A percentile compares a stretch with the other conserved stretches of the same genome.
These are phyloP conservation scores for Stylonectria norvegica DNA, from an alignment of 2,329 filamentous ascomycete genomes.

Conservation along the genomic window DNA sequence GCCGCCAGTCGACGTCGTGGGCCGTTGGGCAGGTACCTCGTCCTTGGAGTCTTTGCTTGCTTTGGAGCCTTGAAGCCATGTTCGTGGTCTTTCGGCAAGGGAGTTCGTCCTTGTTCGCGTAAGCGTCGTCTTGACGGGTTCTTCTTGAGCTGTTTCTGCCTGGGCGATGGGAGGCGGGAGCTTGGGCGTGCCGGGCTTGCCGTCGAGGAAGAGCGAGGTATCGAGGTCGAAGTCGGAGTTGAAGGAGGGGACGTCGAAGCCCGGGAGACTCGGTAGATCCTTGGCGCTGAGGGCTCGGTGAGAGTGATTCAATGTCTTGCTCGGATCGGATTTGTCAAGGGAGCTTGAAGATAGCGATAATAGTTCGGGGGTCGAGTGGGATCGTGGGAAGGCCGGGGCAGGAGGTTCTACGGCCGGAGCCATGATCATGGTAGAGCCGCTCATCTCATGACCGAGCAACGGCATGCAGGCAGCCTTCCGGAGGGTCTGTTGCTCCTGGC, in stretches of 20 bases:
- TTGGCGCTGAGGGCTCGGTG: conserved; percentile 17
- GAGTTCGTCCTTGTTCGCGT: conserved; percentile 42
- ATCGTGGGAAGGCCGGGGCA: conserved; percentile 30
- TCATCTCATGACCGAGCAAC: conserved; percentile 34
- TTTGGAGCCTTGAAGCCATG: conserved; percentile 51
- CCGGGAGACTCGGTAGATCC: conserved; percentile 29
- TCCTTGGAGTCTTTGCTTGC: conserved; percentile 29
- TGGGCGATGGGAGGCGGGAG: conserved; percentile 17
- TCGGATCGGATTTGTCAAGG: conserved; percentile 23
- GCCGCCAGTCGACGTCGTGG: conserved; percentile 26
- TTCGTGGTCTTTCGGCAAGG: conserved; percentile 47
- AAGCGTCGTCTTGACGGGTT: conserved; percentile 14
- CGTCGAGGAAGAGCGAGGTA: conserved; percentile 41
- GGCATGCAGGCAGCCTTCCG: conserved; percentile 16
- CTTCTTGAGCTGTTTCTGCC: conserved; percentile 20
- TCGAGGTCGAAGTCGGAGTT: conserved; percentile 49
- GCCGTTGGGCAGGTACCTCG: conserved; percentile 23
- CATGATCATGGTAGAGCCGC: conserved; percentile 37
- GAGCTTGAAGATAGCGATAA: conserved; percentile 29
- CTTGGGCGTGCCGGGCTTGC: conserved; percentile 11
- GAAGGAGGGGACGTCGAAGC: conserved; percentile 53
- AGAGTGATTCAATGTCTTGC: conserved; percentile 16
- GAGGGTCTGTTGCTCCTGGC: conserved; percentile 12
- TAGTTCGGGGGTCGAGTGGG: conserved; percentile 34
- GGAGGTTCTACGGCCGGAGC: conserved; percentile 35